These are phyloP conservation scores for Orychophragmus violaceus DNA, from an alignment of 345 rosid species.

Conservation along the genomic window DNA sequence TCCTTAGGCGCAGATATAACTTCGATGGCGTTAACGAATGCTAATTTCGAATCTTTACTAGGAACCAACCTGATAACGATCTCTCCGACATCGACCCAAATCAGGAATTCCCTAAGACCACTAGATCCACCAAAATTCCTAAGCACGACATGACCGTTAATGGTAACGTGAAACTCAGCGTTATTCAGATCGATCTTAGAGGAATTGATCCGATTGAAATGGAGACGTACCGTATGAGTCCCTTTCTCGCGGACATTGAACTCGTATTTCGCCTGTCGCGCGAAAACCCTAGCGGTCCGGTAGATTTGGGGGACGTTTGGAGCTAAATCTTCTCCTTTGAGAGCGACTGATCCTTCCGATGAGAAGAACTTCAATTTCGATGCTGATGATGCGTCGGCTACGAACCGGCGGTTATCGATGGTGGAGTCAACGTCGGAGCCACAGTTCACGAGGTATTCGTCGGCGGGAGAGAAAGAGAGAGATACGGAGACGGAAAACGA, in stretches of 20 bases:
- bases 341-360: conserved; percentile 34
- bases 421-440: conserved; percentile 57
- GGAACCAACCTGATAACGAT: conserved; percentile 58
- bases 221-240: conserved; percentile 72
- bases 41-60: conserved; percentile 36
- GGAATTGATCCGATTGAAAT: conserved; percentile 49
- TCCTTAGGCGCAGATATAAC: conserved; percentile 88
- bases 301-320: conserved; percentile 44
- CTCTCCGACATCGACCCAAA: conserved; percentile 45
- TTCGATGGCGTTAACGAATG: conserved; percentile 80
- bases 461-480: conserved; percentile 43
- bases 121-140: conserved; percentile 48
- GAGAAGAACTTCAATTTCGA: conserved; percentile 17
- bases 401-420: conserved; percentile 57
- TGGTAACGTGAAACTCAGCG: conserved; percentile 73
- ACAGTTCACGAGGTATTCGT: conserved; percentile 59
- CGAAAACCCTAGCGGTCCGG: conserved; percentile 59
- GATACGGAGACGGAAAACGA: conserved; percentile 13
- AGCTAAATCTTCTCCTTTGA: conserved; percentile 25
- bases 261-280: conserved; percentile 51
- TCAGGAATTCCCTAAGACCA: conserved; percentile 62
- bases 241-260: conserved; percentile 60
- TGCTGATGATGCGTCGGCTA: conserved; percentile 40
- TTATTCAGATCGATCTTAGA: conserved; percentile 32
- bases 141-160: conserved; percentile 58